Base-by-base conservation (phyloP, 345 rosid genomes). In the Crucihimalaya himalaica region DNA sequence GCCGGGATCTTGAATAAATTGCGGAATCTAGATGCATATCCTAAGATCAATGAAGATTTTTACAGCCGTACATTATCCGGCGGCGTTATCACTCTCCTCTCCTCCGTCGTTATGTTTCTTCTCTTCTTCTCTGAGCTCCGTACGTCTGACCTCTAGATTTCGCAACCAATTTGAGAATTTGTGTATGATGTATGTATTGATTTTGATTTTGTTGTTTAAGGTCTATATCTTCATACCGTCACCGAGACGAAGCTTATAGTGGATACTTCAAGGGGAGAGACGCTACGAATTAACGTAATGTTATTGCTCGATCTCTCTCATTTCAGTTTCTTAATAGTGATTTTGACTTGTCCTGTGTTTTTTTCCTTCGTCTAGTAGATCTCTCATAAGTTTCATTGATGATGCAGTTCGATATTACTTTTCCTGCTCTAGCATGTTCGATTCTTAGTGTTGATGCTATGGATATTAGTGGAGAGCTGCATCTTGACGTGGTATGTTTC, bases 51-150 rank as follows among this genome's bases (percentile, higher is more conserved):
- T 14, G 97, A 95, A 79, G 99, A 95, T 80, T 95, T 95, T 79
- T 91, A 91, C 72, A 88, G 96, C 84, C 96, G 97, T 14, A 95
- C 99, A 0, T 86, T 91, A 57, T 88, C 96, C 84, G 99, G 97
- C 54, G 99, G 99, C 62, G 83, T 91, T 55, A 89, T 95, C 77
- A 91, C 99, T 51, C 82, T 95, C 73, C 73, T 80, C 57, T 95
- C 99, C 75, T 89, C 99, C 81, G 68, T 91, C 58, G 80, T 95
- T 77, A 95, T 95, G 99, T 68, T 87, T 68, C 87, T 95, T 73
- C 99, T 95, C 76, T 95, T 95, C 93, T 71, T 95, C 86, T 89
- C 97, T 55, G 99, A 95, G 84, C 90, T 95, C 57, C 88, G 97
- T 91, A 76, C 43, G 90, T 80, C 20, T 28, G 0, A 56, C 25